Evolutionary conservation across 2,329 filamentous ascomycete species (phyloP), one percentile per base, ranked within the genome.

Genomic region (Talaromyces rugulosus): DNA sequence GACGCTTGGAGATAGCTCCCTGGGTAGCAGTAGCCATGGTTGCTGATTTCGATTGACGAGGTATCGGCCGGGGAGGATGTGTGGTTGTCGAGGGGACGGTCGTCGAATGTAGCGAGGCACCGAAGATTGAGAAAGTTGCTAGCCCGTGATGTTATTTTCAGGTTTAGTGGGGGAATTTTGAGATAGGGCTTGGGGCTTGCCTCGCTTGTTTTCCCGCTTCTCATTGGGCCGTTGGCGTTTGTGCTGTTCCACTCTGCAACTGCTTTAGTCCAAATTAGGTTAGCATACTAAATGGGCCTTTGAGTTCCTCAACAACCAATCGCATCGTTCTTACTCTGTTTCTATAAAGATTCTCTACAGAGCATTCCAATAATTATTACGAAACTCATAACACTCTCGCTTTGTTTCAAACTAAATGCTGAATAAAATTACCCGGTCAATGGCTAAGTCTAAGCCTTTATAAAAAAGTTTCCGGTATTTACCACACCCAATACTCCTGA

Each of bases 1-100:
- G 75, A 70, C 78, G 78, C 77, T 82, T 82, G 67, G 79, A 81
- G 71, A 82, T 81, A 73, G 78, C 78, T 75, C 78, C 79, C 74
- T 81, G 80, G 71, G 77, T 74, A 74, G 79, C 77, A 53, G 44
- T 47, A 71, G 80, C 78, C 80, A 82, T 82, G 70, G 71, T 79
- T 76, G 73, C 73, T 73, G 59, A 42, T 54, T 54, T 33, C 31
- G 51, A 31, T 58, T 34, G 56, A 58, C 68, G 67, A 70, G 70
- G 67, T 69, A 65, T 65, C 65, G 68, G 71, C 72, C 44, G 70
- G 72, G 73, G 64, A 59, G 60, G 71, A 70, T 66, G 71, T 66
- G 71, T 34, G 28, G 42, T 50, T 68, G 70, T 70, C 66, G 67
- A 66, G 66, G 65, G 68, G 65, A 62, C 52, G 53, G 51, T 61